Evolutionary conservation across 495 filamentous ascomycete genomes (phyloP).

Genomic region (Hyaloscypha bicolor): DNA sequence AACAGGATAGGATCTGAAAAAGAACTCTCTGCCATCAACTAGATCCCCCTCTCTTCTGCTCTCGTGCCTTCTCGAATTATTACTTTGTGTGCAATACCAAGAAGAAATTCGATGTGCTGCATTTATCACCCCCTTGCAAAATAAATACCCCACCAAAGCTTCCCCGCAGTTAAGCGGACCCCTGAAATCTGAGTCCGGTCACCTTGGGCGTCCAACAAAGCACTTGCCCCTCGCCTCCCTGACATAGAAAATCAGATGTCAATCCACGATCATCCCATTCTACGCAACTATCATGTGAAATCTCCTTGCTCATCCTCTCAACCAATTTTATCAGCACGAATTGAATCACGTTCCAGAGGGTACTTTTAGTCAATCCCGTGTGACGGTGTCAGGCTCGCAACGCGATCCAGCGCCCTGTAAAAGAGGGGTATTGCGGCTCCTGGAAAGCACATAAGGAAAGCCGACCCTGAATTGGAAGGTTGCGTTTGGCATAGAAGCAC

Average conservation of each 20-base stretch:
- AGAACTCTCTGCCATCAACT: not conserved
- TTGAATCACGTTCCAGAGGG: not conserved
- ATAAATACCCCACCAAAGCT: slow-evolving; percentile 3
- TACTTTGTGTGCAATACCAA: not conserved
- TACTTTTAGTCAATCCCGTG: not conserved
- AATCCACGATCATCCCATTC: not conserved
- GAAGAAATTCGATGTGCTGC: not conserved
- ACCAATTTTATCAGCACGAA: not conserved
- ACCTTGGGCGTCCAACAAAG: too few species aligned
- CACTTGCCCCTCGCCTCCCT: not conserved
- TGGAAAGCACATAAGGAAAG: not conserved
- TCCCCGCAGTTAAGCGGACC: slow-evolving; percentile 6
- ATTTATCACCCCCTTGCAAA: not conserved
- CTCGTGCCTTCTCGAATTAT: not conserved
- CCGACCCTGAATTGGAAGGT: not conserved
- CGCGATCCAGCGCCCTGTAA: not conserved
- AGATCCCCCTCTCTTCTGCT: not conserved
- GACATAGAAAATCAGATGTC: not conserved
- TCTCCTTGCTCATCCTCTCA: not conserved
- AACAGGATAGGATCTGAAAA: not conserved
- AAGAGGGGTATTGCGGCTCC: not conserved
- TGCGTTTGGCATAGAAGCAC: not conserved
- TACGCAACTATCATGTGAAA: not conserved
- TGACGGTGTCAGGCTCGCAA: not conserved
- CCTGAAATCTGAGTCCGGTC: not conserved